Evolutionary conservation across 2,329 filamentous ascomycete genomes (phyloP), one percentile per base, ranked within the genome.

Genomic region (Reticulascus tulasneorum): DNA sequence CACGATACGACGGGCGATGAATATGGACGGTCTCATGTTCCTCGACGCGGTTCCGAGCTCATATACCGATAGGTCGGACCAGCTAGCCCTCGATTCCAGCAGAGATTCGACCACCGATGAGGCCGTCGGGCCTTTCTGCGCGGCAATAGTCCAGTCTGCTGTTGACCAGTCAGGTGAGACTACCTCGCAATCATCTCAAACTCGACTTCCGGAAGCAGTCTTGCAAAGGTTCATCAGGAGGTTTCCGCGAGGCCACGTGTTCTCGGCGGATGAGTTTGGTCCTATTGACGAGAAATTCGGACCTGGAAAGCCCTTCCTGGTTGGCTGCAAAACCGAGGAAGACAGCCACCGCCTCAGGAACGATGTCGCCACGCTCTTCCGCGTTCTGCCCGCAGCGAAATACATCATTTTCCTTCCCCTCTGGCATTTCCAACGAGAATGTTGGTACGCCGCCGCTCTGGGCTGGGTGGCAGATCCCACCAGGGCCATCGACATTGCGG

Each of bases 341-440:
- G 29, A 32, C 18, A 22, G 16, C 17, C 10, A 22, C 6, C 10
- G 18, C 29, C 16, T 21, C 29, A 9, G 10, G 20, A 21, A 32
- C 11, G 29, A 32, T 6, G 29, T 32, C 10, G 16, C 18, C 9
- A 32, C 16, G 12, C 29, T 35, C 13, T 27, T 29, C 10, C 8
- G 17, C 11, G 22, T 23, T n/a, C 19, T 48, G 25, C 60, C 59
- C 1, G 51, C 48, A 22, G 62, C 60, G 7, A 53, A 56, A 19
- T 61, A 57, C 35, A 38, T 64, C 3, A 51, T 61, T 0, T 43
- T 63, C 9, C 60, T 62, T 38, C 60, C 62, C 1, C 33, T 66
- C 10, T 64, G 59, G 56, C 60, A 66, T 34, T 50, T 53, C 3
- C 57, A 58, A 29, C 53, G 56, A 12, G 56, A 60, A 15, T 48